These are phyloP conservation scores for Sphaerulina musiva DNA, from an alignment of 2,329 filamentous ascomycete genomes.

Conservation along the genomic window DNA sequence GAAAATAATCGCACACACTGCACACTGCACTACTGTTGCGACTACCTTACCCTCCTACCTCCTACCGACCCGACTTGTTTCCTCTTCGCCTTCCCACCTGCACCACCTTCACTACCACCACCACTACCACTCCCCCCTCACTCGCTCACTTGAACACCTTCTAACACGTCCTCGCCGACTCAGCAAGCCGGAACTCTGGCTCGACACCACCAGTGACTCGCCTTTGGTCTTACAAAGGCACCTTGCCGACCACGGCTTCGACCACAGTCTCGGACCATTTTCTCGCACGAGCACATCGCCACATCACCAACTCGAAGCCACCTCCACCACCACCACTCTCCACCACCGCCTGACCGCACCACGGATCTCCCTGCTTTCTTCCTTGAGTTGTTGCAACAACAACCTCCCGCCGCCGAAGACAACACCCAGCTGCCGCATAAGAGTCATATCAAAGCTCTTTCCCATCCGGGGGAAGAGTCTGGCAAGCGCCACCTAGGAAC, in stretches of 20 bases:
- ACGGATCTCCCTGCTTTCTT: conserved; percentile 39
- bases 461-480: conserved; percentile 97
- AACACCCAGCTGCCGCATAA: conserved; percentile 98
- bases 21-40: too few relatives aligned
- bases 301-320: conserved; percentile 47
- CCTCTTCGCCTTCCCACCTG: background rate
- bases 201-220: conserved; percentile 18
- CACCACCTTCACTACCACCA: background rate
- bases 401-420: conserved; percentile 46
- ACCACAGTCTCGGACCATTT: conserved; percentile 33
- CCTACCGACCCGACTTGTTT: too few relatives aligned
- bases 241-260: conserved; percentile 39
- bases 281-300: conserved; percentile 37
- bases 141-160: background rate
- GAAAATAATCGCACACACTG: background rate
- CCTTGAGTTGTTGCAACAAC: conserved; percentile 39
- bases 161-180: background rate
- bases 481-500: conserved; percentile 66
- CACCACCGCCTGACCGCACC: conserved; percentile 25
- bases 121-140: background rate
- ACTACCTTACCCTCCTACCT: too few relatives aligned
- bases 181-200: conserved; percentile 10
- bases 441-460: conserved; percentile 96
- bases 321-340: conserved; percentile 40
- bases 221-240: conserved; percentile 40